phyloP scores from a whole-genome alignment of 2,329 filamentous ascomycete genomes.

The Penicillium sp. region DNA sequence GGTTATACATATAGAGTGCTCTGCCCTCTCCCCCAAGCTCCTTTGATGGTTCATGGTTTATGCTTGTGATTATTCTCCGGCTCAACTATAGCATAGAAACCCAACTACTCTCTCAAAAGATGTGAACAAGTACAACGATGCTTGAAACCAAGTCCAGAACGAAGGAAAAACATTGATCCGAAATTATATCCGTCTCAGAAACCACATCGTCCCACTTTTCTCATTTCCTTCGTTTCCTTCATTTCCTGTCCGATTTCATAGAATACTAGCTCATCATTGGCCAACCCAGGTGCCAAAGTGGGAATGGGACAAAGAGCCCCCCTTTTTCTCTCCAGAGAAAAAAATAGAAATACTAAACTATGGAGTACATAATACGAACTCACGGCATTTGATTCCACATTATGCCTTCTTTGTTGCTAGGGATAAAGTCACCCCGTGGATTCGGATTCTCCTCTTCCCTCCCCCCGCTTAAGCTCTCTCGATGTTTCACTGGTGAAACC shows the following conservation, averaged over 20 bases:
- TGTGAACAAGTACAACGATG: too few species aligned
- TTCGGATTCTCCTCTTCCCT: background rate
- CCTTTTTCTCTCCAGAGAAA: background rate
- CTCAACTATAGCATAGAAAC: too few species aligned
- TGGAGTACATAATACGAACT: background rate
- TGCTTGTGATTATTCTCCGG: too few species aligned
- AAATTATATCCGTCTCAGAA: slow-evolving; percentile 4
- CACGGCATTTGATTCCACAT: background rate
- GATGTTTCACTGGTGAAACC: slow-evolving; percentile 7
- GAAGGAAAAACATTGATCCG: background rate
- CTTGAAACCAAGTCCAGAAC: too few species aligned
- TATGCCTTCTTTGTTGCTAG: background rate
- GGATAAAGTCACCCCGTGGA: background rate
- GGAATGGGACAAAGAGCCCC: background rate
- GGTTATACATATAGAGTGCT: too few species aligned
- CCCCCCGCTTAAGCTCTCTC: background rate
- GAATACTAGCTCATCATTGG: too few species aligned
- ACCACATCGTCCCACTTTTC: background rate
- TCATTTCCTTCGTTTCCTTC: background rate
- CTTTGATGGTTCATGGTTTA: too few species aligned
- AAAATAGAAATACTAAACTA: background rate
- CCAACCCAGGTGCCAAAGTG: too few species aligned
- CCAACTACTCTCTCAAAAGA: too few species aligned
- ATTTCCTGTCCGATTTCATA: too few species aligned
- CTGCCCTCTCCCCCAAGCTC: too few species aligned